These are phyloP conservation scores for Cladosporium halotolerans DNA, from an alignment of 2,329 filamentous ascomycete genomes.

Conservation along the genomic window DNA sequence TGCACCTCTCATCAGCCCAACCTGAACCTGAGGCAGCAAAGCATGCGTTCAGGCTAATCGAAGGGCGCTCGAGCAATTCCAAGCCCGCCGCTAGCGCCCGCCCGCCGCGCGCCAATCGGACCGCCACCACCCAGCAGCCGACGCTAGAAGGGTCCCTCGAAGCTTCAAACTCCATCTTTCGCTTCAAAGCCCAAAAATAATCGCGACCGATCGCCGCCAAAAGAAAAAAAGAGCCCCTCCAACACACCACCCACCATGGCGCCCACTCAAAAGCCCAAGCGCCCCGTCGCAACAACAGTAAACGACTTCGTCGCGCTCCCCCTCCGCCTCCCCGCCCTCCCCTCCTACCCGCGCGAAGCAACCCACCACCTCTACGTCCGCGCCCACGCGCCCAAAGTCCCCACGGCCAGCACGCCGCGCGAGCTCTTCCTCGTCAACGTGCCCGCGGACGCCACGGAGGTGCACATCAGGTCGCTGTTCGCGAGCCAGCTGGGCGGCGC, in stretches of 20 bases:
- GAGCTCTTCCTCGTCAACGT: constrained; percentile 89
- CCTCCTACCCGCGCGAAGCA: constrained; percentile 56
- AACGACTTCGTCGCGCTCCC: constrained; percentile 64
- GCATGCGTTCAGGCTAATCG: no score
- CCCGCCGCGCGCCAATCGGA: no score
- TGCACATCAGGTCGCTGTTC: constrained; percentile 71
- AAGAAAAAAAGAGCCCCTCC: no score
- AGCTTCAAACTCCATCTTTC: no score
- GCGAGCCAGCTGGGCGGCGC: constrained; percentile 66
- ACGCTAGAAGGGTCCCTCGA: no score
- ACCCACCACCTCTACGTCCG: constrained; percentile 84
- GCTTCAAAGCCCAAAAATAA: no score
- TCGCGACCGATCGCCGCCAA: no score
- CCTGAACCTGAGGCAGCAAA: no score
- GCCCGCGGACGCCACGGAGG: constrained; percentile 73
- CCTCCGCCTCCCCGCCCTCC: constrained; percentile 57
- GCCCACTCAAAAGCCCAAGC: constrained; percentile 11
- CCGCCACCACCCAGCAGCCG: no score
- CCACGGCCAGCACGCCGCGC: constrained; percentile 65
- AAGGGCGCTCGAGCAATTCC: no score
- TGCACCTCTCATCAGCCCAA: no score
- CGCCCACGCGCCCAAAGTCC: constrained; percentile 71
- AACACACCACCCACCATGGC: constrained; percentile 12
- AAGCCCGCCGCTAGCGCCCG: no score
- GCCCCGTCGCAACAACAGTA: constrained; percentile 32